A percentile compares a stretch with the other conserved stretches of the same genome.
These are phyloP conservation scores for Cryphonectria radicalis DNA, from an alignment of 2,329 filamentous ascomycete genomes.

Conservation along the genomic window DNA sequence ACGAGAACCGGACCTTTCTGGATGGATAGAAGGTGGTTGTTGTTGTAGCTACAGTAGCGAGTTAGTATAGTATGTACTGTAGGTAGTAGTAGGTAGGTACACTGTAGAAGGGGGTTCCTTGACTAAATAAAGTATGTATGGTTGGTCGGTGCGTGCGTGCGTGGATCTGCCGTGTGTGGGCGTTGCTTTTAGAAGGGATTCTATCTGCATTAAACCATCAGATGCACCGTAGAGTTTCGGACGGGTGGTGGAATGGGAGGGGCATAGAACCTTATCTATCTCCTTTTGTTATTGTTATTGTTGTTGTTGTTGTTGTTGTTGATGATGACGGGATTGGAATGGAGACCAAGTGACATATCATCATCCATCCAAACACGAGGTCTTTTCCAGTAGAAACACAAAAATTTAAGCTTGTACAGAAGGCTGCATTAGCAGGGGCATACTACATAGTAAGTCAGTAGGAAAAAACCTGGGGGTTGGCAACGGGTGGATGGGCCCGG, in stretches of 20 bases:
- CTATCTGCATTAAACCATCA: neutral
- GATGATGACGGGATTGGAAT: neutral
- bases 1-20: neutral
- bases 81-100: neutral
- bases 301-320: neutral
- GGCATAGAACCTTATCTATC: neutral
- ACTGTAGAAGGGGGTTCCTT: neutral
- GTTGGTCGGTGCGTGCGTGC: neutral
- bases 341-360: neutral
- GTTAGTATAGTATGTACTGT: neutral
- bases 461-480: neutral
- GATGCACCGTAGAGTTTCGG: neutral
- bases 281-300: neutral
- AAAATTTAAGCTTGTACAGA: neutral
- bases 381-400: neutral
- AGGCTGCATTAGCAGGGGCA: constrained; percentile 1
- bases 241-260: neutral
- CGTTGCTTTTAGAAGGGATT: neutral
- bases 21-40: neutral
- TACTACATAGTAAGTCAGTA: neutral
- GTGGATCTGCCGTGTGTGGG: neutral
- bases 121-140: neutral
- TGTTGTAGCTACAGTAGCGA: no score
- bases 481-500: no score
- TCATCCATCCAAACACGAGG: neutral